A percentile compares a stretch with the other conserved stretches of the same genome.
phyloP scores from a whole-genome alignment of 345 rosid species.

The Syzygium oleosum region DNA sequence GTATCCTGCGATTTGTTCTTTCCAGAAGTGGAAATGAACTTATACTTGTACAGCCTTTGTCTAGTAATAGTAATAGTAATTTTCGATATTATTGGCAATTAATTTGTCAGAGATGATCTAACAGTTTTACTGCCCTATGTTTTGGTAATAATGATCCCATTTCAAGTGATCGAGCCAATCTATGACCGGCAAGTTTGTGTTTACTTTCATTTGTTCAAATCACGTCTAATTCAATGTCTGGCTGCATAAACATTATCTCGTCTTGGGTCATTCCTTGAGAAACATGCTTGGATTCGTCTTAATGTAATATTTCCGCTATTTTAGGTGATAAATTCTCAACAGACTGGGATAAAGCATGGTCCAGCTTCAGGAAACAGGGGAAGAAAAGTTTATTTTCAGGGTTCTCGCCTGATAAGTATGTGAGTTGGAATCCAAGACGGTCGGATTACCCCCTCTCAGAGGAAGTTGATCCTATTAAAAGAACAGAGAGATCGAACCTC shows the following conservation, averaged over 20 bases:
- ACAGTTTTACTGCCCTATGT: background rate
- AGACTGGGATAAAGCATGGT: slow-evolving; percentile 97
- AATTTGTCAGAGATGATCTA: background rate
- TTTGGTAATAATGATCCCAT: background rate
- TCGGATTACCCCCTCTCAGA: slow-evolving; percentile 80
- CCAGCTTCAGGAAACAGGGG: slow-evolving; percentile 70
- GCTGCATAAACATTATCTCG: background rate
- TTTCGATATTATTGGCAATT: background rate
- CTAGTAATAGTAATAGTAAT: background rate
- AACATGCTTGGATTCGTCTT: background rate
- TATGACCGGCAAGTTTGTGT: background rate
- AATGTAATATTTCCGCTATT: background rate
- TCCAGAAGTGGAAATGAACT: background rate
- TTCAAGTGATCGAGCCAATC: background rate
- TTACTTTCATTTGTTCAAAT: background rate
- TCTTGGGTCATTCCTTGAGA: background rate
- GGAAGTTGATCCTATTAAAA: slow-evolving; percentile 90
- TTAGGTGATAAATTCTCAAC: slow-evolving; percentile 65
- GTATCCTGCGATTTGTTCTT: background rate
- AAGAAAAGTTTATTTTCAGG: slow-evolving; percentile 55
- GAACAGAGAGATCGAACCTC: slow-evolving; percentile 81
- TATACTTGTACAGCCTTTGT: background rate
- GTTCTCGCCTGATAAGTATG: slow-evolving; percentile 73
- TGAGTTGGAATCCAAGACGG: slow-evolving; percentile 78
- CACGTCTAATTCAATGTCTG: background rate